phyloP scores from a whole-genome alignment of 1,139 yeast species.

The Saccharomyces pastorianus region DNA sequence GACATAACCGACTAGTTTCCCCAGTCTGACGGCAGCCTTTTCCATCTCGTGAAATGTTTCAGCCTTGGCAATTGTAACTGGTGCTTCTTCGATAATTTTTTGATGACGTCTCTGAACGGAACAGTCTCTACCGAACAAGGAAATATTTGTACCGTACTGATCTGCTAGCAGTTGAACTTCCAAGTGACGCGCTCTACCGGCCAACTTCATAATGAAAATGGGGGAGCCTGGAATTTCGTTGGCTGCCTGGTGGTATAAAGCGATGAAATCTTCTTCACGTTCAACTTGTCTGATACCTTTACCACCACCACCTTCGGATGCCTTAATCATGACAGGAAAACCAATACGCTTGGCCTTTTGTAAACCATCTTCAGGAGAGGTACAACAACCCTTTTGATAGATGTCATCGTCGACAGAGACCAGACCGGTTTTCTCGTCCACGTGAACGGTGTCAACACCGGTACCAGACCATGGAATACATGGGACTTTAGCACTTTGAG shows the following conservation, averaged over 20 bases:
- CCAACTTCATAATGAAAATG: slow-evolving; percentile 86
- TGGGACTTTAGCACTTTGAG: slow-evolving; percentile 96
- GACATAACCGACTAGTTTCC: slow-evolving; percentile 92
- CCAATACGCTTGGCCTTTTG: slow-evolving; percentile 78
- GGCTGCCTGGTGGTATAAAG: slow-evolving; percentile 79
- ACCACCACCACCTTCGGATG: slow-evolving; percentile 99
- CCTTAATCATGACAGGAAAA: slow-evolving; percentile 93
- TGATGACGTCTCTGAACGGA: slow-evolving; percentile 97
- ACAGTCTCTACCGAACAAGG: slow-evolving; percentile 92
- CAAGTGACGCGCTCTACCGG: slow-evolving; percentile 91
- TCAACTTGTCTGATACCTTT: slow-evolving; percentile 95
- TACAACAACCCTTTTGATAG: slow-evolving; percentile 82
- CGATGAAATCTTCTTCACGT: slow-evolving; percentile 57
- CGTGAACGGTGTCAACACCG: slow-evolving; percentile 73
- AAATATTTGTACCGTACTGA: slow-evolving; percentile 90
- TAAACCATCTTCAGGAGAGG: slow-evolving; percentile 80
- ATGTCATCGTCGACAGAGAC: slow-evolving; percentile 82
- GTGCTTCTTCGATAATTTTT: slow-evolving; percentile 93
- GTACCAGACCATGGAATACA: slow-evolving; percentile 99
- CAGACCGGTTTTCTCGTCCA: slow-evolving; percentile 61
- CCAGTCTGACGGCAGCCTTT: slow-evolving; percentile 92
- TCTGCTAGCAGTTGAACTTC: slow-evolving; percentile 93
- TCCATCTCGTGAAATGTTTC: slow-evolving; percentile 89
- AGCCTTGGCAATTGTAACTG: slow-evolving; percentile 83
- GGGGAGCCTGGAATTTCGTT: slow-evolving; percentile 96